phyloP scores from a whole-genome alignment of 208 protist species.

The Leishmania aethiopica region DNA sequence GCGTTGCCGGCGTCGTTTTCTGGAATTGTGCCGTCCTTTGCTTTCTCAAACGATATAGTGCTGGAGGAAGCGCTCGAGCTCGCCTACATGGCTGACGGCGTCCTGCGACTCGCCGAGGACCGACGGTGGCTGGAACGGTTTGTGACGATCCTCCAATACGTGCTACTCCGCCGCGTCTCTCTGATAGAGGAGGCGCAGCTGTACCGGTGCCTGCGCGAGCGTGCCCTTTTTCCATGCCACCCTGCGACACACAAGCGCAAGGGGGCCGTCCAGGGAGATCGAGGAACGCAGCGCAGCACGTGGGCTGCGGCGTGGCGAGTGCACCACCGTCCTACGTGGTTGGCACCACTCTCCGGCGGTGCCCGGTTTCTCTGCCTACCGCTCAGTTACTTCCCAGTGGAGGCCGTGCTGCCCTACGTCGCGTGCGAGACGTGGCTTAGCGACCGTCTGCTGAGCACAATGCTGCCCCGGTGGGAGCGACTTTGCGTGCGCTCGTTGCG shows the following conservation, averaged over 20 bases:
- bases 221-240: conserved; percentile 19
- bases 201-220: conserved; percentile 11
- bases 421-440: conserved; percentile 55
- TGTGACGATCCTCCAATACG: conserved; percentile 38
- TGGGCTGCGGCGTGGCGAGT: conserved; percentile 35
- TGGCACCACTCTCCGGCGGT: conserved; percentile 22
- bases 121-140: conserved; percentile 31
- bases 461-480: conserved; percentile 21
- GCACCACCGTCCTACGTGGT: conserved; percentile 42
- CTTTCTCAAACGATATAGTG: conserved; percentile 34
- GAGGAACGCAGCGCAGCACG: background rate
- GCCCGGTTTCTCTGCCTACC: conserved; percentile 48
- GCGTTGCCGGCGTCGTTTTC: conserved; percentile 4
- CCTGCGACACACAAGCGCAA: background rate
- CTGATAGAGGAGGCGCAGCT: conserved; percentile 44
- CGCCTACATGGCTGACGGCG: conserved; percentile 23
- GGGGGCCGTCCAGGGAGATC: background rate
- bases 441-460: conserved; percentile 19
- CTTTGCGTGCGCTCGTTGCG: conserved; percentile 4
- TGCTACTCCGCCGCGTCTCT: conserved; percentile 44
- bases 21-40: conserved; percentile 35
- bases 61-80: conserved; percentile 37
- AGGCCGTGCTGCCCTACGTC: conserved; percentile 50
- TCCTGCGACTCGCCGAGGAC: conserved; percentile 34
- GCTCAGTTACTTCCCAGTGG: conserved; percentile 71